Conservation (phyloP, 305 asterid species). For the Rubia balearica region DNA sequence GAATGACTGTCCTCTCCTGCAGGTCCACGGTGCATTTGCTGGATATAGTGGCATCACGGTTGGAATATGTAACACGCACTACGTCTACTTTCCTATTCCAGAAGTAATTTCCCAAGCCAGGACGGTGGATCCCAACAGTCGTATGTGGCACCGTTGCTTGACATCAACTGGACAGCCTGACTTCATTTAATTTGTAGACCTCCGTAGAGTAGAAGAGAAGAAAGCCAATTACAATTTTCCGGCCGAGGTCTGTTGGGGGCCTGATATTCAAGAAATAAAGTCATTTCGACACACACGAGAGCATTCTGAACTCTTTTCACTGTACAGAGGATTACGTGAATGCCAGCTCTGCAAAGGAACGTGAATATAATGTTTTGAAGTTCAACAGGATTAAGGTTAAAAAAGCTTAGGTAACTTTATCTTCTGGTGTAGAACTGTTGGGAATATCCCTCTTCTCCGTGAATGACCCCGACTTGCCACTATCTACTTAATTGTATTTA, state of each 20-base stretch:
- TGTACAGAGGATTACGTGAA: slow-evolving; percentile 3
- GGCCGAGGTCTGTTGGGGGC: slow-evolving; percentile 8
- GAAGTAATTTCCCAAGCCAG: slow-evolving; percentile 76
- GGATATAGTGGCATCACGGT: slow-evolving; percentile 96
- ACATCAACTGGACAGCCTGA: slow-evolving; percentile 98
- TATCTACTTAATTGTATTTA: too few relatives aligned
- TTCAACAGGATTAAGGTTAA: background rate
- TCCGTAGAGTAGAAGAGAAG: slow-evolving; percentile 25
- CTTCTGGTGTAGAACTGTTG: slow-evolving; percentile 4
- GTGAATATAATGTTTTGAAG: background rate
- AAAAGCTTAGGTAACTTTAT: background rate
- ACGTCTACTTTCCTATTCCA: slow-evolving; percentile 84
- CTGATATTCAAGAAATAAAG: slow-evolving; percentile 7
- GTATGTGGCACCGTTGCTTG: slow-evolving; percentile 99
- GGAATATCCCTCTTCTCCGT: too few relatives aligned
- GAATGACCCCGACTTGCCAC: too few relatives aligned
- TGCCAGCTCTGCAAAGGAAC: slow-evolving; percentile 5
- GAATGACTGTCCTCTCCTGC: slow-evolving; percentile 21
- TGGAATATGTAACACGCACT: slow-evolving; percentile 92
- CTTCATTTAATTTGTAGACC: slow-evolving; percentile 38
- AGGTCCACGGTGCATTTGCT: slow-evolving; percentile 99
- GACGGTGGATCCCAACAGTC: slow-evolving; percentile 74
- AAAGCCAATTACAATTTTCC: slow-evolving; percentile 13
- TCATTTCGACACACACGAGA: background rate
- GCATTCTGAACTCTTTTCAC: slow-evolving; percentile 15